Evolutionary conservation across 2,329 filamentous ascomycete species (phyloP).

Genomic region (Aspergillus latus): DNA sequence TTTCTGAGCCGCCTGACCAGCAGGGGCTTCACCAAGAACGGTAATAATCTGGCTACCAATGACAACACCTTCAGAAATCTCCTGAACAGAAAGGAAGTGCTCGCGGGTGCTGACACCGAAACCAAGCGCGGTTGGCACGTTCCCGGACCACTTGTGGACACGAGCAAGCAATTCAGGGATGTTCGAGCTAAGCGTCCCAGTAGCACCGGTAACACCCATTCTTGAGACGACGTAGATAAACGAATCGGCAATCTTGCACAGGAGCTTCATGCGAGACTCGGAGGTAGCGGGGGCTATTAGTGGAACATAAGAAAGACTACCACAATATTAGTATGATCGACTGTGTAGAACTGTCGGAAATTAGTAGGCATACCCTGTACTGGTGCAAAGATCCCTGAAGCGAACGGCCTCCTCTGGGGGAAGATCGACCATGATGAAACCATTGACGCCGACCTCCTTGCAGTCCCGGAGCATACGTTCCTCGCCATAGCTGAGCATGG

Average conservation of each 20-base stretch:
- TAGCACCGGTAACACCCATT: conserved; percentile 93
- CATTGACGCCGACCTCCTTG: conserved; percentile 80
- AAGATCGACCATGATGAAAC: conserved; percentile 94
- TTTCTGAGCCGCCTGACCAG: conserved; percentile 66
- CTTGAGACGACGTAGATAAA: conserved; percentile 99
- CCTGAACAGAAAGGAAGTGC: conserved; percentile 82
- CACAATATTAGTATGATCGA: background rate
- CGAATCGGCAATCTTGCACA: conserved; percentile 95
- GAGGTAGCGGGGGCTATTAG: conserved; percentile 93
- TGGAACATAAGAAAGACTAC: conserved; percentile 88
- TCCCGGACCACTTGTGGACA: conserved; percentile 89
- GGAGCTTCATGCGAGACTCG: conserved; percentile 87
- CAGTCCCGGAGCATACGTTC: conserved; percentile 83
- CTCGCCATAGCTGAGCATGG: conserved; percentile 89
- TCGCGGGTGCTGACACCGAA: conserved; percentile 96
- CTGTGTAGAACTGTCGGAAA: background rate
- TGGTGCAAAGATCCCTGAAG: conserved; percentile 49
- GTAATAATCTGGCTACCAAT: conserved; percentile 95
- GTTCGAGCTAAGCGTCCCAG: conserved; percentile 75
- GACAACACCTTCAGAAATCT: conserved; percentile 88
- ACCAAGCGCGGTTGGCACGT: conserved; percentile 86
- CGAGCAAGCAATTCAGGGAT: conserved; percentile 78
- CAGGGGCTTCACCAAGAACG: conserved; percentile 67
- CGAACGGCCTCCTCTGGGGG: conserved; percentile 95
- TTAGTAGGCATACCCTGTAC: conserved; percentile 29